Base-by-base conservation (phyloP, 129 eudicot genomes). In the Centella asiatica region DNA sequence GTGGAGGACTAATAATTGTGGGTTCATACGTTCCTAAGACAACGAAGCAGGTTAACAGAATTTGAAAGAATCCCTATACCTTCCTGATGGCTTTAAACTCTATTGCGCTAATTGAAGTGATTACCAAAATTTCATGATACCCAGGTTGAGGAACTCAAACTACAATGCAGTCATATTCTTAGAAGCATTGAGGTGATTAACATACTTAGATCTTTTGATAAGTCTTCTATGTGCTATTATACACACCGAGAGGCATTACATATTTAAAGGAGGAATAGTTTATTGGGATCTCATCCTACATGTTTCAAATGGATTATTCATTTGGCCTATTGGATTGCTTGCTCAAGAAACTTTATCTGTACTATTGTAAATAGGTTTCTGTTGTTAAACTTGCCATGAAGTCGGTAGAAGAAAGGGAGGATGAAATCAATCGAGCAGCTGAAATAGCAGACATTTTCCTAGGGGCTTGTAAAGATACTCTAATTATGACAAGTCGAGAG, bases 11-110 rank as follows among this genome's bases (percentile, higher is more conserved):
- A 45, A 88, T 93, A 48, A 72, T 93, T 68, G 99, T 93, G 65
- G 99, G 99, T 56, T 93, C 99, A 33, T 93, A 93, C 71, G 99
- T 93, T 72, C 96, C 99, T 53, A 93, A 93, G 58, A 93, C 99
- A 49, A 93, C 99, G 60, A 93, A 88, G 52, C 96, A 93, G 96
- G 99, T 93, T 57, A 23, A 39, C 42, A 26, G 67, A 19, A 49
- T 70, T 65, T 40, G 25, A 4, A 58, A 45, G 25, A 57, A 27
- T 48, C 40, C 65, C 58, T 24, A 27, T 40, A 27, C 29, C 24
- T 48, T 46, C 49, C 28, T 23, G 34, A 49, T 28, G 57, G 40
- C 25, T 64, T 50, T 62, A 56, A 4, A 60, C 44, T 45, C 26
- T 60, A 53, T 20, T 71, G 31, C 51, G 15, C 25, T 15, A 32